Percentiles rank a stretch among this genome's conserved stretches.
Evolutionary conservation across 805 yeast species (phyloP).

Genomic region (Candida tallmaniae): DNA sequence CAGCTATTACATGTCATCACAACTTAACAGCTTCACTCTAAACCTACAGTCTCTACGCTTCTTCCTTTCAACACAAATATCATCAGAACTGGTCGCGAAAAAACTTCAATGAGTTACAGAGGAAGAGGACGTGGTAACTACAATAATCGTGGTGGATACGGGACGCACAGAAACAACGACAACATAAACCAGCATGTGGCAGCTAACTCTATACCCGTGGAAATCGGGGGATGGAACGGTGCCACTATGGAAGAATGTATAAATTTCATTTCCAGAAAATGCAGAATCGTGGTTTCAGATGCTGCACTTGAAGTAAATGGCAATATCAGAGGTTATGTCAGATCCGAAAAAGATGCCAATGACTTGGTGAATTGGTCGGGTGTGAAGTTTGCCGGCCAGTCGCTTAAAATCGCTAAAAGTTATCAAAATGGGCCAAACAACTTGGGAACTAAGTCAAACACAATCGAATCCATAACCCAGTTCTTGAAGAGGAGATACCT

Average conservation of each 20-base stretch:
- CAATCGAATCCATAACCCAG: slow-evolving; percentile 58
- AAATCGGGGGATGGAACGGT: slow-evolving; percentile 78
- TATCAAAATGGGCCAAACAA: slow-evolving; percentile 7
- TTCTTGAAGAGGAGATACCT: slow-evolving; percentile 69
- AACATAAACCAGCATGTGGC: slow-evolving; percentile 24
- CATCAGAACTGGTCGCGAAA: too few relatives aligned
- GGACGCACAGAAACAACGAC: slow-evolving; percentile 10
- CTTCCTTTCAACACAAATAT: too few relatives aligned
- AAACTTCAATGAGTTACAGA: slow-evolving; percentile 29
- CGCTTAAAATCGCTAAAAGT: slow-evolving; percentile 49
- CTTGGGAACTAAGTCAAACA: slow-evolving; percentile 10
- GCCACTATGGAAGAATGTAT: slow-evolving; percentile 67
- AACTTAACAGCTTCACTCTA: too few relatives aligned
- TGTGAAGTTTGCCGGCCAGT: slow-evolving; percentile 74
- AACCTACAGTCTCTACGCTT: too few relatives aligned
- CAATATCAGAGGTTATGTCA: slow-evolving; percentile 56
- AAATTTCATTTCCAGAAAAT: slow-evolving; percentile 64
- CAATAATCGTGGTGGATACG: slow-evolving; percentile 10
- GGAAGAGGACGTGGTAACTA: slow-evolving; percentile 32
- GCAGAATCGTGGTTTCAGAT: slow-evolving; percentile 51
- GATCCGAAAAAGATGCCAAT: slow-evolving; percentile 51
- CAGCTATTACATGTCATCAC: too few relatives aligned
- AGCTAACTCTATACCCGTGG: slow-evolving; percentile 45
- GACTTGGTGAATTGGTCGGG: slow-evolving; percentile 62
- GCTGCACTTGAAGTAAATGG: slow-evolving; percentile 49